A percentile compares a stretch with the other conserved stretches of the same genome.
phyloP scores from a whole-genome alignment of 1,139 yeast species.

The Pichia sp. region DNA sequence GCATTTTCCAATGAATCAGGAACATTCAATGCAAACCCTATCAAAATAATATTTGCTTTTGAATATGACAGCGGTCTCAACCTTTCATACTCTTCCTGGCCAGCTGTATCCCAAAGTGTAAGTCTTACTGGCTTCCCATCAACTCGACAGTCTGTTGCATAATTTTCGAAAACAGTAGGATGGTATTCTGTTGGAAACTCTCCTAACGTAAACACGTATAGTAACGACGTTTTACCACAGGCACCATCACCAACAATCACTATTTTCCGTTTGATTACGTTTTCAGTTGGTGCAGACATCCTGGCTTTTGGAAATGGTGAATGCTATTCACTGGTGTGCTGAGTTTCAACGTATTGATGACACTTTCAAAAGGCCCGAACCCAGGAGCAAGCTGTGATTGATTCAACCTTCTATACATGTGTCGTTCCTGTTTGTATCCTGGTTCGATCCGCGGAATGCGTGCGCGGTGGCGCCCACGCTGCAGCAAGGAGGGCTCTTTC shows the following conservation, averaged over 20 bases:
- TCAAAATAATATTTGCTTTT: conserved; percentile 65
- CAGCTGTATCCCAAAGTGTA: conserved; percentile 96
- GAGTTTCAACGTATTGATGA: background rate
- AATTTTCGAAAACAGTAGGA: conserved; percentile 93
- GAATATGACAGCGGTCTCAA: conserved; percentile 67
- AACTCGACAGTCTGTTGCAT: conserved; percentile 86
- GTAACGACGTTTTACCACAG: conserved; percentile 84
- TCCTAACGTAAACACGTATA: conserved; percentile 87
- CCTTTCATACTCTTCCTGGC: conserved; percentile 85
- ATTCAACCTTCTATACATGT: too few relatives aligned
- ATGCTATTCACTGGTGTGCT: background rate
- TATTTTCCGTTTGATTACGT: conserved; percentile 57
- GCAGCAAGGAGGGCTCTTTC: too few relatives aligned
- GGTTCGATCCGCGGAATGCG: too few relatives aligned
- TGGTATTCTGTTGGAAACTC: conserved; percentile 80
- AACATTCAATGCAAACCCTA: conserved; percentile 64
- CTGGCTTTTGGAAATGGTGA: background rate
- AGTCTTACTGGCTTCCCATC: conserved; percentile 87
- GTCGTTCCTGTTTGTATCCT: too few relatives aligned
- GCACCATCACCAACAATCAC: conserved; percentile 96
- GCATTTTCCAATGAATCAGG: conserved; percentile 68
- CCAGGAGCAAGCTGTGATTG: too few relatives aligned
- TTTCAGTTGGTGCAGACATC: conserved; percentile 12
- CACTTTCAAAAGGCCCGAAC: too few relatives aligned
- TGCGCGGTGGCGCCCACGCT: too few relatives aligned